phyloP scores from a whole-genome alignment of 2,329 filamentous ascomycete genomes.

The Verticillium isaacii region DNA sequence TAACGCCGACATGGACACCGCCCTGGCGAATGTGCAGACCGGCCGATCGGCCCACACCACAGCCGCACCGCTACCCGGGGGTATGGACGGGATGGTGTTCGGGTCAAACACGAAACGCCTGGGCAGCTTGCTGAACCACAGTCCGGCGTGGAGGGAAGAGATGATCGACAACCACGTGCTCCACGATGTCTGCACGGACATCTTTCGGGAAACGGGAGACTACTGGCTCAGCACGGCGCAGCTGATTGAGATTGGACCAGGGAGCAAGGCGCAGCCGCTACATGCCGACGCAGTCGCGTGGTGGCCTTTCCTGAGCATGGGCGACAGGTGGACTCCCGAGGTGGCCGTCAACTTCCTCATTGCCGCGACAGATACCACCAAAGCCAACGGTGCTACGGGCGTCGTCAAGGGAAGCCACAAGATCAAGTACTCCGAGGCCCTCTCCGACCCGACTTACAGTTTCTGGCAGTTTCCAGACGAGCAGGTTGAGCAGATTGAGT shows the following conservation, averaged over 20 bases:
- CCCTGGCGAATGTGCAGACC: neutral
- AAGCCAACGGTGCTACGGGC: constrained; percentile 14
- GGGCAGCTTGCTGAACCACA: constrained; percentile 15
- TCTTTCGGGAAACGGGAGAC: constrained; percentile 19
- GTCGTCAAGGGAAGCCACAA: constrained; percentile 9
- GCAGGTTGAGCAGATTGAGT: constrained; percentile 8
- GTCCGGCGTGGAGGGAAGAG: constrained; percentile 20
- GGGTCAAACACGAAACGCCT: constrained; percentile 21
- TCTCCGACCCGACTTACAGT: neutral
- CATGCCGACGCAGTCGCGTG: constrained; percentile 15
- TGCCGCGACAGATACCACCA: constrained; percentile 12
- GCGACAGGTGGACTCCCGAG: constrained; percentile 4
- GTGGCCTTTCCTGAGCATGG: constrained; percentile 1
- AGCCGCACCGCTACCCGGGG: neutral
- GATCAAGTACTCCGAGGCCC: neutral
- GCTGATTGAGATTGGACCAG: constrained; percentile 18
- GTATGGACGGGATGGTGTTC: constrained; percentile 4
- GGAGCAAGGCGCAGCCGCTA: constrained; percentile 17
- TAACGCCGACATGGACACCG: constrained; percentile 6
- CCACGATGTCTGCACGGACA: constrained; percentile 17
- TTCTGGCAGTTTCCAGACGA: constrained; percentile 8
- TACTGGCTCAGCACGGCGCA: constrained; percentile 22
- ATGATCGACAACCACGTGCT: constrained; percentile 21
- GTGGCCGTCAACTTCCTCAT: constrained; percentile 14
- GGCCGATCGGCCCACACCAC: neutral